Percentiles rank a stretch among this genome's conserved stretches.
phyloP scores from a whole-genome alignment of 306 rosid species.

The Vigna trinervia region DNA sequence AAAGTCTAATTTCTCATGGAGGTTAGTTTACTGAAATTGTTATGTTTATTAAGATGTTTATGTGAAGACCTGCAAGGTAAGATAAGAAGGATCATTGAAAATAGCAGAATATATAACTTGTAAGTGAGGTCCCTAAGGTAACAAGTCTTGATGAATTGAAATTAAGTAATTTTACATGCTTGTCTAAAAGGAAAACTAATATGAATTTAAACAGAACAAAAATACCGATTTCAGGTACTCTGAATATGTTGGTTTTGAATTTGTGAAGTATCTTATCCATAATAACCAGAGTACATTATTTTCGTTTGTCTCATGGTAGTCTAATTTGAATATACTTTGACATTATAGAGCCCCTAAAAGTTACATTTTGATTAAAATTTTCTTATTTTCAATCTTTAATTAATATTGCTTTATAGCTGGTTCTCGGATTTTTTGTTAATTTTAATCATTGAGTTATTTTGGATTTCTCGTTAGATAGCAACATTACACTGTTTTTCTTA shows the following conservation, averaged over 20 bases:
- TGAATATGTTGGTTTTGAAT: neutral
- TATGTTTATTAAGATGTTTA: neutral
- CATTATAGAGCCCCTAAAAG: neutral
- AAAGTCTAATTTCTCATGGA: neutral
- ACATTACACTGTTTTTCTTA: neutral
- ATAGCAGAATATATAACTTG: neutral
- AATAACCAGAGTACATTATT: neutral
- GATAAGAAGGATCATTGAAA: neutral
- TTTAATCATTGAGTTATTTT: neutral
- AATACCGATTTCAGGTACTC: neutral
- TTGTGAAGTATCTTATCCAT: neutral
- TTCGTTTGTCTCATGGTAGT: neutral
- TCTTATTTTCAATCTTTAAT: neutral
- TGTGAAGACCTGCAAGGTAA: neutral
- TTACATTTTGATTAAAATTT: neutral
- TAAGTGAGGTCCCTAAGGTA: neutral
- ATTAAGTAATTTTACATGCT: neutral
- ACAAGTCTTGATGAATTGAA: constrained; percentile 15
- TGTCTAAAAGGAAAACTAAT: neutral
- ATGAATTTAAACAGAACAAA: constrained; percentile 9
- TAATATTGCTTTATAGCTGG: constrained; percentile 1
- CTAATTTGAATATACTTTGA: constrained; percentile 8
- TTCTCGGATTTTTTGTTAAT: neutral
- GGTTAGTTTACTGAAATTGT: neutral
- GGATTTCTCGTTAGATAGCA: neutral